phyloP scores from a whole-genome alignment of 2,329 filamentous ascomycete genomes.

The Fusarium sp. region DNA sequence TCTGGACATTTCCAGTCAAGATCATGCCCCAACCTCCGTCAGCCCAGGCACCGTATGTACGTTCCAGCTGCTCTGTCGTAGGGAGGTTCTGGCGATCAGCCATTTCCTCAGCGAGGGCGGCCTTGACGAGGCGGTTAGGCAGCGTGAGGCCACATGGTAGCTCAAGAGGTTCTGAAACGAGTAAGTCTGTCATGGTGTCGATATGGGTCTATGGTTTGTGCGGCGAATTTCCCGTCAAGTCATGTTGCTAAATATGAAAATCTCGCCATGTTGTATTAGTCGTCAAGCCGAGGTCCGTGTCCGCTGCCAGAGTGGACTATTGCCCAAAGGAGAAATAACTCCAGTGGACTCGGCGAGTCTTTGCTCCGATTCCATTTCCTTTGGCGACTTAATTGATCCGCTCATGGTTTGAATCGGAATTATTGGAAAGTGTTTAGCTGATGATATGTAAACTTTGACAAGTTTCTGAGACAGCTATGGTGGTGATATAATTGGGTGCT shows the following conservation, averaged over 20 bases:
- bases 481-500: not conserved
- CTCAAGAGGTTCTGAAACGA: slow-evolving; percentile 51
- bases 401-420: not conserved
- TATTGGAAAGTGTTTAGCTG: not conserved
- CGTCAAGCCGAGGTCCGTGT: slow-evolving; percentile 10
- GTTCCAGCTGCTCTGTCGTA: slow-evolving; percentile 47
- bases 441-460: not conserved
- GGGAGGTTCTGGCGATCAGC: slow-evolving; percentile 54
- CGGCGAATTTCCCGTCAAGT: not conserved
- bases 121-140: slow-evolving; percentile 62
- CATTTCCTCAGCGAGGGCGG: slow-evolving; percentile 59
- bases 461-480: not conserved
- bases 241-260: not conserved
- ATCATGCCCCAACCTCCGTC: slow-evolving; percentile 62
- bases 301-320: not conserved
- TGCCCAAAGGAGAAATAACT: slow-evolving; percentile 10
- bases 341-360: slow-evolving; percentile 10
- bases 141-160: slow-evolving; percentile 63
- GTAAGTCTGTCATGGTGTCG: slow-evolving; percentile 16
- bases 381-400: slow-evolving; percentile 6
- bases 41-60: slow-evolving; percentile 62
- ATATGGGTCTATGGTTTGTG: not conserved
- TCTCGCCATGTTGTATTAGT: not conserved
- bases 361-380: slow-evolving; percentile 11
- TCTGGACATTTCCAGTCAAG: slow-evolving; percentile 59